Base-by-base conservation (phyloP, 2,329 filamentous ascomycete genomes). In the Rhinocladiella similis region DNA sequence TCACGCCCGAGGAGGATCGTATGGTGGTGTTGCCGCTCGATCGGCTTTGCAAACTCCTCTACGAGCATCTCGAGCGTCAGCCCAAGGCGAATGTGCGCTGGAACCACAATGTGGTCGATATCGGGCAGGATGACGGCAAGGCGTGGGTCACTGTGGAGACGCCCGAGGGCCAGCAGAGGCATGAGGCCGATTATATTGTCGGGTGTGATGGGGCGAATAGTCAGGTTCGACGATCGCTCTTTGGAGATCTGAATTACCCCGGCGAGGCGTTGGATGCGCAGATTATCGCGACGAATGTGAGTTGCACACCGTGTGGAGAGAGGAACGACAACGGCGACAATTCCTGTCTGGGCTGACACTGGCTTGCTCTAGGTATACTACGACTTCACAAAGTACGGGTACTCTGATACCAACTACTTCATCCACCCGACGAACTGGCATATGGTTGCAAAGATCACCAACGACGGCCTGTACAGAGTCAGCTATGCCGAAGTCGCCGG, bases 401-500 rank as follows among this genome's bases (percentile, higher is more conserved):
- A 41, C n/a, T 53, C 27, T 1, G 47, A 56, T 16, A 35, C 20
- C 14, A 50, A 36, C 20, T 47, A 47, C 29, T 20, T 53, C 27
- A 22, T 53, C 12, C 39, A 87, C 60, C 83, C 83, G 0, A 78
- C 81, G 16, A 75, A 87, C 63, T 86, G 82, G 69, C 74, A 82
- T 71, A 84, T 86, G 82, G 82, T 81, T 1, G 83, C 83, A 1
- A 79, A 76, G 47, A 81, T 87, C 58, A 83, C 79, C 0, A 71
- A 70, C 1, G 82, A 86, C 50, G 82, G 82, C 0, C 68, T 87
- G 14, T 87, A 84, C 73, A 79, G 84, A 14, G 80, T 87, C 29
- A 84, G 83, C 0, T 87, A 87, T 63, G 83, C 82, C 51, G 84
- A 87, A 61, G 71, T 70, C 1, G 73, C 77, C 0, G 79, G 77